Percentiles rank a stretch among this genome's conserved stretches.
phyloP scores from a whole-genome alignment of 2,329 filamentous ascomycete genomes.

The Paracorniculantispora psalliotae region DNA sequence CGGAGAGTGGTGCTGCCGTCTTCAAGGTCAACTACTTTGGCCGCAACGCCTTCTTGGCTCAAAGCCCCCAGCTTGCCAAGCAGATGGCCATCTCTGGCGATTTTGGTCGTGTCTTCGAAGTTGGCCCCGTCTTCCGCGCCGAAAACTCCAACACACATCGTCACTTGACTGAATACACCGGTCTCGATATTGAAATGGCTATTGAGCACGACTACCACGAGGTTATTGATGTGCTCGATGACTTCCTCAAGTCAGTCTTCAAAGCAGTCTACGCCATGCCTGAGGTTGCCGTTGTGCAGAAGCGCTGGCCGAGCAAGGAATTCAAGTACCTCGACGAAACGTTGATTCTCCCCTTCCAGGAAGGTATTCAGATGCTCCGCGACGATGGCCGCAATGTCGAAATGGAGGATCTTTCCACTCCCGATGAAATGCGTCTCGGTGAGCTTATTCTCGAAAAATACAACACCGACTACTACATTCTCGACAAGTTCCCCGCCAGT shows the following conservation, averaged over 20 bases:
- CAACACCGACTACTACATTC: slow-evolving; percentile 84
- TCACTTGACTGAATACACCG: slow-evolving; percentile 91
- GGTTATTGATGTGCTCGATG: slow-evolving; percentile 72
- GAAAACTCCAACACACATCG: slow-evolving; percentile 95
- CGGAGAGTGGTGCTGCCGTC: slow-evolving; percentile 85
- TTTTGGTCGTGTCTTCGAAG: slow-evolving; percentile 81
- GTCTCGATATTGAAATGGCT: slow-evolving; percentile 87
- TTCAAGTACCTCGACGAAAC: slow-evolving; percentile 85
- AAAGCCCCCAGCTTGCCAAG: slow-evolving; percentile 88
- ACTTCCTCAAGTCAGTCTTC: slow-evolving; percentile 71
- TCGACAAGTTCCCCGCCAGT: slow-evolving; percentile 85
- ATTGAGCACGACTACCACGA: slow-evolving; percentile 89
- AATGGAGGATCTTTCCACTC: slow-evolving; percentile 72
- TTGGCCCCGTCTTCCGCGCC: slow-evolving; percentile 70
- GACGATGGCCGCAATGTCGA: slow-evolving; percentile 74
- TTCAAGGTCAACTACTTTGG: slow-evolving; percentile 92
- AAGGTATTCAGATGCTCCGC: slow-evolving; percentile 76
- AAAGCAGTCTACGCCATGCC: slow-evolving; percentile 39
- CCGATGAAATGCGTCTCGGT: slow-evolving; percentile 82
- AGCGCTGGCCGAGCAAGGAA: slow-evolving; percentile 81
- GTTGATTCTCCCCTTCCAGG: slow-evolving; percentile 71
- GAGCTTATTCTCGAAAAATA: slow-evolving; percentile 82
- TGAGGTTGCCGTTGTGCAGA: slow-evolving; percentile 75
- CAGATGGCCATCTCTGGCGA: slow-evolving; percentile 90
- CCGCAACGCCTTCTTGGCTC: slow-evolving; percentile 78